Base-by-base conservation (phyloP, 371 early-diverging fungal species). In the Mucor velutinosus region DNA sequence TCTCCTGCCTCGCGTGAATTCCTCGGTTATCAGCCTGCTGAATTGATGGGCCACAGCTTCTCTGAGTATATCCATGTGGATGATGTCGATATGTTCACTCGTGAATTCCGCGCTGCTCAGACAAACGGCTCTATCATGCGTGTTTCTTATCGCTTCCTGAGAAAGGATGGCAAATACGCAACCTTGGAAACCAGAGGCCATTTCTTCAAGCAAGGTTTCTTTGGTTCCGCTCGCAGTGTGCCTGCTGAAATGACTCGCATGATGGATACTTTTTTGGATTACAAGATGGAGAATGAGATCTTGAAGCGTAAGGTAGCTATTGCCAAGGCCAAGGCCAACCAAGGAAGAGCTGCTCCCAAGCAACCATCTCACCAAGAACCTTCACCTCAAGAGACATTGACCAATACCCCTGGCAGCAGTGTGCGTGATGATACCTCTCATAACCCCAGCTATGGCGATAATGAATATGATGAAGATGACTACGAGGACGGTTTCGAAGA, bases 211-310 rank as follows among this genome's bases (percentile, higher is more conserved):
- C 53, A 61, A 7, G 71, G 70, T 15, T 81, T 82, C 49, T 80
- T 82, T 72, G 76, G 77, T 37, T 72, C 63, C 35, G 82, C 79
- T n/a, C 67, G 81, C 27, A 62, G 64, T 15, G 70, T 80, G 29
- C 84, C 82, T 5, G 65, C 78, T 37, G 76, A 77, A 39, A 62
- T 73, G 17, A 56, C 81, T 19, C 58, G 60, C n/a, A 68, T 72
- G 30, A 65, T 84, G 17, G 82, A 84, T 60, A 56, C 73, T 1
- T 78, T 84, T 47, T 67, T 84, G n/a, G 81, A 82, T 58, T 57
- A 76, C 27, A 78, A 79, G 58, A 69, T 80, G 66, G 84, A 84
- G 64, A 84, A 84, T 60, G 79, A 81, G 63, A 59, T 72, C 35
- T 66, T 84, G 21, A 70, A 58, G 53, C 49, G 49, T 8, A 49